phyloP scores from a whole-genome alignment of 192 early-diverging fungal genomes.

The Podila horticola region DNA sequence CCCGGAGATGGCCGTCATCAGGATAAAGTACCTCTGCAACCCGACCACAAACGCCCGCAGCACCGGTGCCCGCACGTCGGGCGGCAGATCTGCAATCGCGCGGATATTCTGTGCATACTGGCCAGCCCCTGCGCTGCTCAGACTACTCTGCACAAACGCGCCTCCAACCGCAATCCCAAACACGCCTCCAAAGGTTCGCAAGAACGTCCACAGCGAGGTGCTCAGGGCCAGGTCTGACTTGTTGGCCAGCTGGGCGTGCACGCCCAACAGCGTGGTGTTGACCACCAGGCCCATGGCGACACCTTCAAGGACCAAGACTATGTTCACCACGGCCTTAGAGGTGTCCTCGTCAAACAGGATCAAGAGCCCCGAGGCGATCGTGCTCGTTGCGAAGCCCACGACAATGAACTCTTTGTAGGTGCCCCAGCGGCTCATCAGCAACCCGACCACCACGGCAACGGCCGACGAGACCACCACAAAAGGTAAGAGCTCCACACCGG shows the following conservation, averaged over 20 bases:
- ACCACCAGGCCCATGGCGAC: slow-evolving; percentile 41
- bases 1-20: slow-evolving; percentile 59
- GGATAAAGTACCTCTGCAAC: slow-evolving; percentile 63
- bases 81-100: slow-evolving; percentile 34
- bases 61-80: slow-evolving; percentile 48
- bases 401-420: slow-evolving; percentile 52
- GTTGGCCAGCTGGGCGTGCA: slow-evolving; percentile 40
- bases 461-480: slow-evolving; percentile 62
- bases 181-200: slow-evolving; percentile 54
- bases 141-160: slow-evolving; percentile 56
- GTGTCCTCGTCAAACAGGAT: slow-evolving; percentile 44
- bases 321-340: slow-evolving; percentile 21
- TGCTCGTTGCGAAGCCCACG: slow-evolving; percentile 16
- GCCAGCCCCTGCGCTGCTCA: slow-evolving; percentile 26
- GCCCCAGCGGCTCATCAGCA: slow-evolving; percentile 46
- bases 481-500: slow-evolving; percentile 80
- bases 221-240: slow-evolving; percentile 39
- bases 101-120: slow-evolving; percentile 42
- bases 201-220: slow-evolving; percentile 56
- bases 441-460: slow-evolving; percentile 13
- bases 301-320: slow-evolving; percentile 17
- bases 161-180: slow-evolving; percentile 73
- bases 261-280: slow-evolving; percentile 32
- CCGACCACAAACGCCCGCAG: slow-evolving; percentile 64
- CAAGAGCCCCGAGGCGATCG: slow-evolving; percentile 10